Conservation (phyloP, 805 yeast species). For the Kazachstania kunashirensis region DNA sequence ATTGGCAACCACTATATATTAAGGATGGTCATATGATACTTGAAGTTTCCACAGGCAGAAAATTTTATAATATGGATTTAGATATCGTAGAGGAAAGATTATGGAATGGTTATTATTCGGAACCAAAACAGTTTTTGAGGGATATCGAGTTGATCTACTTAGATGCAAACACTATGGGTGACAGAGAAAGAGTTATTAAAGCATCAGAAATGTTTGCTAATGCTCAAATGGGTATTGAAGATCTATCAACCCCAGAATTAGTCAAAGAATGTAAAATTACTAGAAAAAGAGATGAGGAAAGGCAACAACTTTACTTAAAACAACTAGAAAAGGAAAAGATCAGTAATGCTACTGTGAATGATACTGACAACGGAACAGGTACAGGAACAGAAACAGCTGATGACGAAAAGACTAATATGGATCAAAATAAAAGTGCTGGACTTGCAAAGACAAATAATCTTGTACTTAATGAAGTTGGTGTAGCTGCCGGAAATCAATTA, state of each 20-base stretch:
- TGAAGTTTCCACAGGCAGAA: conserved; percentile 67
- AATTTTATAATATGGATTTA: conserved; percentile 78
- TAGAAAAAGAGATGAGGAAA: conserved; percentile 51
- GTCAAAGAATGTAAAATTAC: conserved; percentile 67
- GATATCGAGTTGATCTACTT: conserved; percentile 77
- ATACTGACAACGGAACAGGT: too few relatives aligned
- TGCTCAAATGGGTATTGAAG: conserved; percentile 93
- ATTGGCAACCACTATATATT: conserved; percentile 35
- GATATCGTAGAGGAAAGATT: conserved; percentile 89
- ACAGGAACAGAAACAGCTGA: too few relatives aligned
- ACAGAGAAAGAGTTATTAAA: conserved; percentile 66
- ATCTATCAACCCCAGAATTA: conserved; percentile 64
- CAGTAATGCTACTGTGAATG: neutral
- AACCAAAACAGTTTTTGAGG: conserved; percentile 78
- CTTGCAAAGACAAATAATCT: too few relatives aligned
- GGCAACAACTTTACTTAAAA: conserved; percentile 34
- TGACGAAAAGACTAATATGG: too few relatives aligned
- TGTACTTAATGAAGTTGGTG: too few relatives aligned
- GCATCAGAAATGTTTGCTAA: conserved; percentile 96
- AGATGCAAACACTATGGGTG: conserved; percentile 67
- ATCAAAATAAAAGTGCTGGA: too few relatives aligned
- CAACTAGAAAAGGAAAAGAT: conserved; percentile 16
- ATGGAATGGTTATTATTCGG: conserved; percentile 94
- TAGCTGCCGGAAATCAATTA: conserved; percentile 22
- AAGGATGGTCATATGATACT: conserved; percentile 65